phyloP scores from a whole-genome alignment of 768 basidiomycete genomes.

The Gyrodon lividus region DNA sequence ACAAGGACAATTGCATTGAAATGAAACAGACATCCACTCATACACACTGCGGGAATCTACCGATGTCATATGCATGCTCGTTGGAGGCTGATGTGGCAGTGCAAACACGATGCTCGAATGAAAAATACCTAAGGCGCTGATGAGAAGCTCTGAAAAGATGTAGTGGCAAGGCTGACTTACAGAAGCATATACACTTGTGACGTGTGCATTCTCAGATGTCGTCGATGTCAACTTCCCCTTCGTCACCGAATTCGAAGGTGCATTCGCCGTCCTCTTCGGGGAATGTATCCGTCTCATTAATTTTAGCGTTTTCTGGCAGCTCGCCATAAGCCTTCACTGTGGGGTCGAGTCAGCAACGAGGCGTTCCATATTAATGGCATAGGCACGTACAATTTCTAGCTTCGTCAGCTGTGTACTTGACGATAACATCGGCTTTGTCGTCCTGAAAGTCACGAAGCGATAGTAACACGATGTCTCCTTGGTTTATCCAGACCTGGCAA shows the following conservation, averaged over 20 bases:
- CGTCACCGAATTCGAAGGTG: constrained; percentile 87
- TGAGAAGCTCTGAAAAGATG: constrained; percentile 2
- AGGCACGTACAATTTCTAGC: constrained; percentile 67
- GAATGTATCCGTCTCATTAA: constrained; percentile 94
- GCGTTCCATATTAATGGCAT: background rate
- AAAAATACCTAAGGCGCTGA: constrained; percentile 10
- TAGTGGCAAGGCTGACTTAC: constrained; percentile 11
- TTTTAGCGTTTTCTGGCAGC: constrained; percentile 92
- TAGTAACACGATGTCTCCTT: constrained; percentile 93
- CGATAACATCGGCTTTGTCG: constrained; percentile 98
- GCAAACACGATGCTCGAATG: constrained; percentile 10
- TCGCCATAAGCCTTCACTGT: constrained; percentile 97
- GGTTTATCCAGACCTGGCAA: constrained; percentile 95
- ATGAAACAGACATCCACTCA: constrained; percentile 12
- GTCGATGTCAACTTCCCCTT: constrained; percentile 86
- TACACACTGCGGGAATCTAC: constrained; percentile 17
- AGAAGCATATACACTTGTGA: constrained; percentile 8
- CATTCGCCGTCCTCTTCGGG: constrained; percentile 90
- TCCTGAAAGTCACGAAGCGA: constrained; percentile 99
- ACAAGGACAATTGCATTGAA: constrained; percentile 1
- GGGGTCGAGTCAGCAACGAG: constrained; percentile 9
- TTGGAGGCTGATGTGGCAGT: constrained; percentile 7
- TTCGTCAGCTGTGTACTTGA: constrained; percentile 97
- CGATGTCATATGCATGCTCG: constrained; percentile 18
- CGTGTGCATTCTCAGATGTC: constrained; percentile 58